phyloP scores from a whole-genome alignment of 106 monocot species.

The Dioscorea dumetorum region DNA sequence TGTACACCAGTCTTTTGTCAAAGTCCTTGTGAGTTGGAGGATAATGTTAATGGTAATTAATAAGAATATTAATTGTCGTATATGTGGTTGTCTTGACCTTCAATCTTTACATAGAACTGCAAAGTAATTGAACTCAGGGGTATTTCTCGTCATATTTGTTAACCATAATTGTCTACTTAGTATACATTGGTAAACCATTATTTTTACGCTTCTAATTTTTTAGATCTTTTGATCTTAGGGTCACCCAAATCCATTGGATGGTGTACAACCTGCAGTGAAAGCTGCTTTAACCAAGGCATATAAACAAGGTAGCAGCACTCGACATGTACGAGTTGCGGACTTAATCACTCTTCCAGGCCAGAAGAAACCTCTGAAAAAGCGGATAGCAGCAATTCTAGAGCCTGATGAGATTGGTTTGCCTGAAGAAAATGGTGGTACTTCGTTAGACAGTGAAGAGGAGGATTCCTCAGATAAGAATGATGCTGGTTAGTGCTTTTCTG shows the following conservation, averaged over 20 bases:
- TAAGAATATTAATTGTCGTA: too few species aligned
- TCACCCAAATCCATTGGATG: conserved; percentile 77
- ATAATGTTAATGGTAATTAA: too few species aligned
- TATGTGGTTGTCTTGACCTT: too few species aligned
- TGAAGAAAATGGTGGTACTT: conserved; percentile 50
- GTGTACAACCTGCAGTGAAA: conserved; percentile 75
- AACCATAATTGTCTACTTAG: too few species aligned
- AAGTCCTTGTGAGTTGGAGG: too few species aligned
- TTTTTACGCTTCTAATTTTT: too few species aligned
- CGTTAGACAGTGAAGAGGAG: conserved; percentile 39
- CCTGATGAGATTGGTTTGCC: conserved; percentile 41
- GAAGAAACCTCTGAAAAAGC: conserved; percentile 84
- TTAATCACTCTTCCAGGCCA: conserved; percentile 72
- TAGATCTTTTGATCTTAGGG: conserved; percentile 31
- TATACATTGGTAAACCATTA: too few species aligned
- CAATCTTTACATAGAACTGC: too few species aligned
- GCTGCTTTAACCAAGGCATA: conserved; percentile 87
- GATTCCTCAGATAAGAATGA: conserved; percentile 59
- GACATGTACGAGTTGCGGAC: conserved; percentile 71
- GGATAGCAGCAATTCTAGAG: conserved; percentile 85
- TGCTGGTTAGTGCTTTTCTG: conserved; percentile 21
- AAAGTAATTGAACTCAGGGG: too few species aligned
- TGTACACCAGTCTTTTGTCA: too few species aligned
- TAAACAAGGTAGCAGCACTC: conserved; percentile 64
- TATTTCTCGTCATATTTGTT: too few species aligned